Evolutionary conservation across 2,329 filamentous ascomycete genomes (phyloP).

Genomic region (Exophiala xenobiotica): DNA sequence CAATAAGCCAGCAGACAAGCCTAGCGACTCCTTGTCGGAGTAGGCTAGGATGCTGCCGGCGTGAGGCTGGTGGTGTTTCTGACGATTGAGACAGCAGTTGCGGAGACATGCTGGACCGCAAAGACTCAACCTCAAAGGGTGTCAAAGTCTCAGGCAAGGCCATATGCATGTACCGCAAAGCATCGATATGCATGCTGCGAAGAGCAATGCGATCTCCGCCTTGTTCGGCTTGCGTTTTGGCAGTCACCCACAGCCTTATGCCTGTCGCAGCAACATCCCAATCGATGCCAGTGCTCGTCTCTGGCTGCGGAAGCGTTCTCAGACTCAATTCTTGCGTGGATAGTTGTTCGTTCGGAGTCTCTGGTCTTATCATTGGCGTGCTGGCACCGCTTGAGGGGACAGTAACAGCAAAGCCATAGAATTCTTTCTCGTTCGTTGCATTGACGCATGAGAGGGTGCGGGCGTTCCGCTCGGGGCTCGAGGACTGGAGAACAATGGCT

Average conservation of each 20-base stretch:
- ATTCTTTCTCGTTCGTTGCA: conserved; percentile 14
- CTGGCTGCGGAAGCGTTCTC: conserved; percentile 21
- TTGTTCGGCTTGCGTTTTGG: conserved; percentile 23
- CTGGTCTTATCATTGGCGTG: conserved; percentile 21
- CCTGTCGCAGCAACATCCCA: conserved; percentile 26
- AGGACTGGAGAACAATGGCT: conserved; percentile 10
- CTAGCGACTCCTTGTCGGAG: conserved; percentile 23
- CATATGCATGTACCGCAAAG: conserved; percentile 26
- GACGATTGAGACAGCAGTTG: conserved; percentile 6
- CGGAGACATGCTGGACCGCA: conserved; percentile 23
- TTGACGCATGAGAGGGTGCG: conserved; percentile 15
- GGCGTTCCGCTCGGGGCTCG: conserved; percentile 9
- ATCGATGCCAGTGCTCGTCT: conserved; percentile 19
- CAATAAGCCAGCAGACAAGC: conserved; percentile 22
- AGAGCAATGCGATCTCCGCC: conserved; percentile 18
- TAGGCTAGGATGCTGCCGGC: conserved; percentile 7
- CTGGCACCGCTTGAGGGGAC: conserved; percentile 14
- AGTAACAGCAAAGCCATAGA: conserved; percentile 14
- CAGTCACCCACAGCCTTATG: conserved; percentile 21
- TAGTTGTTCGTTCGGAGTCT: conserved; percentile 13
- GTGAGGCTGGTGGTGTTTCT: not conserved
- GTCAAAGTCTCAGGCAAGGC: conserved; percentile 23
- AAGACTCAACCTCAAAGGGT: conserved; percentile 17
- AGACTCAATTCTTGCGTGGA: conserved; percentile 15
- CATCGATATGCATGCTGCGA: conserved; percentile 28